Evolutionary conservation across 352 stramenopile genomes (phyloP), one percentile per base, ranked within the genome.

Genomic region (Phytophthora crassamura): DNA sequence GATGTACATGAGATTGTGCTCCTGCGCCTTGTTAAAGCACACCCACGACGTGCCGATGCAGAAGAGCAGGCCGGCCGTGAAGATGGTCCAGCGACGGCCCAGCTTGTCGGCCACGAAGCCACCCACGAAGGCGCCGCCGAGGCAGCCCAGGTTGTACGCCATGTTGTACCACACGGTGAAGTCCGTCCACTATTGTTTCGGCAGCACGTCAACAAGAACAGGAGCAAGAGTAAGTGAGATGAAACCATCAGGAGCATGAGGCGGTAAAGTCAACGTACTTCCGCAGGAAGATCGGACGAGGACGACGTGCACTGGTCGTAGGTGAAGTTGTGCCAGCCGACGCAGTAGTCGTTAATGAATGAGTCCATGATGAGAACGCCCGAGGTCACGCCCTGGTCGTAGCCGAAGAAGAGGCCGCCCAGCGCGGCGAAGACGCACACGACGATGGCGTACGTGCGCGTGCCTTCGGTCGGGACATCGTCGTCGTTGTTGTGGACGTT

Each of bases 11-110:
- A 58, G 49, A 1, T 12, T 53, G 38, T 72, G 68, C 30, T 30
- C 58, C 12, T 69, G 48, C 1, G 59, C 18, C 8, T 51, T 49
- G 55, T 61, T 72, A 47, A 78, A 72, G 18, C 48, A 68, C 10
- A 81, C 49, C 68, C 71, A 76, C 4, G 38, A 63, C 2, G 69
- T 81, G 34, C 73, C 73, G 33, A 66, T 56, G 38, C 69, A 76
- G 63, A 81, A 81, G 14, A 81, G 50, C 33, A 74, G 1, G 10
- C 69, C 66, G n/a, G 73, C 73, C 0, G 10, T 49, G 58, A 82
- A 82, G 18, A 78, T 74, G 20, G 74, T 82, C 7, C 34, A 16
- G 11, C 74, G 69, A 47, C 74, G 74, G 6, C 74, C 66, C 7
- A 56, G 18, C 18, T 56, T 56, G 48, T 78, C 40, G 12, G 66